Percentiles rank a stretch among this genome's conserved stretches.
Evolutionary conservation across 1,284 basidiomycete genomes (phyloP).

Genomic region (Trametes versicolor): DNA sequence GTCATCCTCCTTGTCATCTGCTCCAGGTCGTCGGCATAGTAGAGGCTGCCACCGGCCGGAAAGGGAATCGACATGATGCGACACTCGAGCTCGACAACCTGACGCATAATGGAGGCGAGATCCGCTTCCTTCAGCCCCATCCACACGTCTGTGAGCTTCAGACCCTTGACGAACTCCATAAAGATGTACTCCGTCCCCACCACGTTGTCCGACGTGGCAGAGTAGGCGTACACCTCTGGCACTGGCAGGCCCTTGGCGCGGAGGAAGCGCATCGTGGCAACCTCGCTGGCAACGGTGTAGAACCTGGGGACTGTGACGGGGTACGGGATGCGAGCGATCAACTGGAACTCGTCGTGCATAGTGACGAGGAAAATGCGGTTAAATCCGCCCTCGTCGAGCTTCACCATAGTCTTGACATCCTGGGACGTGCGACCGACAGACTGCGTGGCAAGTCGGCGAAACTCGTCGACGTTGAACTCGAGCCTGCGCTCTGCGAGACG

Average conservation of each 20-base stretch:
- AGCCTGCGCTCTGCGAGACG: conserved; percentile 54
- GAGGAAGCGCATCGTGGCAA: conserved; percentile 59
- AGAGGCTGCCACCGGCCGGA: conserved; percentile 62
- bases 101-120: conserved; percentile 53
- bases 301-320: conserved; percentile 53
- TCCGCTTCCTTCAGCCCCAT: conserved; percentile 50
- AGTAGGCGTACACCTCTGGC: conserved; percentile 61
- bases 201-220: conserved; percentile 56
- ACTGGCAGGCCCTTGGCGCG: conserved; percentile 57
- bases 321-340: conserved; percentile 62
- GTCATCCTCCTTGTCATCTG: conserved; percentile 43
- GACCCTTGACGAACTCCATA: conserved; percentile 59
- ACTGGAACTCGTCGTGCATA: conserved; percentile 51
- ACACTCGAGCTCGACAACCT: conserved; percentile 58
- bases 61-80: conserved; percentile 60
- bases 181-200: conserved; percentile 62
- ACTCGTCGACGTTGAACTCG: conserved; percentile 50
- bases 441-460: conserved; percentile 57
- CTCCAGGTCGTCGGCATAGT: conserved; percentile 55
- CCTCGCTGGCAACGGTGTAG: conserved; percentile 60
- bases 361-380: conserved; percentile 58
- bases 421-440: conserved; percentile 48
- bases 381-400: conserved; percentile 57
- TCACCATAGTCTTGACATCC: conserved; percentile 49
- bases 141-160: conserved; percentile 57